A percentile compares a stretch with the other conserved stretches of the same genome.
Conservation (phyloP, 106 monocot genomes). For the Narthecium ossifragum region DNA sequence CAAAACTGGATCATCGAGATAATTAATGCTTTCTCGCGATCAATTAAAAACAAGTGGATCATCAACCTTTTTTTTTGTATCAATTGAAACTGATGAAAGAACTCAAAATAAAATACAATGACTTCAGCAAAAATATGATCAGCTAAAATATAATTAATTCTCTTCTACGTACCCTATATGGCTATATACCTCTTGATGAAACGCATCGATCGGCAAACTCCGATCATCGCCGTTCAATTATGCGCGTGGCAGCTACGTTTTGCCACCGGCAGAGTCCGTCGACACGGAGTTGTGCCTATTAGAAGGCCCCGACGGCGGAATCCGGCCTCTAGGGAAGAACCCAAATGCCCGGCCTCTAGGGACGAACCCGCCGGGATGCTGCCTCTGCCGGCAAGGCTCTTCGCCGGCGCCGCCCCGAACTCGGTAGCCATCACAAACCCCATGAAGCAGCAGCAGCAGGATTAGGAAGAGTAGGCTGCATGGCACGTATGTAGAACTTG, state of each 20-base stretch:
- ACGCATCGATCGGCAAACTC: not conserved
- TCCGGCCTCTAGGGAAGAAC: not conserved
- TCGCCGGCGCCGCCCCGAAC: not conserved
- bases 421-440: not conserved
- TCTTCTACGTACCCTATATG: too few species aligned
- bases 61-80: too few species aligned
- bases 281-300: not conserved
- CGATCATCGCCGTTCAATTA: too few species aligned
- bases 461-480: not conserved
- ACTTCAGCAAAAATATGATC: not conserved
- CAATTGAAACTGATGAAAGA: not conserved
- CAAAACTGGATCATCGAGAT: too few species aligned
- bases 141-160: not conserved
- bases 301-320: not conserved
- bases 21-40: too few species aligned
- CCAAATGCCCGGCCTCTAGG: not conserved
- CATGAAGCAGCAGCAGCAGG: not conserved
- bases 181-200: too few species aligned
- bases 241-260: not conserved
- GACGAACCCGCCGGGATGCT: not conserved
- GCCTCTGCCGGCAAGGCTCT: not conserved
- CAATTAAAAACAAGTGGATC: too few species aligned
- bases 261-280: not conserved
- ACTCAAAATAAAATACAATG: not conserved
- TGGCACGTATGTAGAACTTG: not conserved